Evolutionary conservation across 495 filamentous ascomycete species (phyloP), one percentile per base, ranked within the genome.

Genomic region (Annulohypoxylon stygium): DNA sequence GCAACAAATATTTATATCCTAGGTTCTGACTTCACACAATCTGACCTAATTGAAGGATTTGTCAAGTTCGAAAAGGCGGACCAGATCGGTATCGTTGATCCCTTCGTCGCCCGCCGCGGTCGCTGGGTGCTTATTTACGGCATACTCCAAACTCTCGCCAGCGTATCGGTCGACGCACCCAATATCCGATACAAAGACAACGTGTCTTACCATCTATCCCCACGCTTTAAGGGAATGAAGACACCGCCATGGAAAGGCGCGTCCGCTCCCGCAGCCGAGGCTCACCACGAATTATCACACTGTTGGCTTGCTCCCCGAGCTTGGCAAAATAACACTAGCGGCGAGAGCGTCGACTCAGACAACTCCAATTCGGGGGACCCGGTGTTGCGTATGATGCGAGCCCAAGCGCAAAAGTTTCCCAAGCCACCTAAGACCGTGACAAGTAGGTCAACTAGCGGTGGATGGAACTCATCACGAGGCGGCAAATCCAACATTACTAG

Each of bases 91-190:
- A 80, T 81, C 37, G 76, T 88, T 25, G 84, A 89, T 63, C 90
- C 88, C 3, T 86, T 81, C 53, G 84, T 83, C 14, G 89, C 90
- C 25, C 88, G 90, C 2, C 86, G 87, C 34, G 89, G 90, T 39
- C 88, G 92, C 58, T 94, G 92, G 92, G 81, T 93, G 3, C 79
- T 94, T 11, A 86, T 94, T 41, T 94, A 94, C 76, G 87, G 89
- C 36, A 82, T 91, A 12, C 80, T 94, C 18, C 92, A 94, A 77
- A 89, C 88, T 0, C 84, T 93, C 1, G 90, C 90, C 0, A 88
- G 85, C 48, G 84, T 93, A 45, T 86, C 90, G 7, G 91, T 92
- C 37, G 91, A 93, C 71, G 82, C 87, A 4, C 88, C 88, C 9
- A 84, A 86, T 20, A 81, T 91, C 0, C 84, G 85, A 8, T 90